Percentiles rank a stretch among this genome's conserved stretches.
Conservation (phyloP, 345 rosid species). For the Euclidium syriacum region DNA sequence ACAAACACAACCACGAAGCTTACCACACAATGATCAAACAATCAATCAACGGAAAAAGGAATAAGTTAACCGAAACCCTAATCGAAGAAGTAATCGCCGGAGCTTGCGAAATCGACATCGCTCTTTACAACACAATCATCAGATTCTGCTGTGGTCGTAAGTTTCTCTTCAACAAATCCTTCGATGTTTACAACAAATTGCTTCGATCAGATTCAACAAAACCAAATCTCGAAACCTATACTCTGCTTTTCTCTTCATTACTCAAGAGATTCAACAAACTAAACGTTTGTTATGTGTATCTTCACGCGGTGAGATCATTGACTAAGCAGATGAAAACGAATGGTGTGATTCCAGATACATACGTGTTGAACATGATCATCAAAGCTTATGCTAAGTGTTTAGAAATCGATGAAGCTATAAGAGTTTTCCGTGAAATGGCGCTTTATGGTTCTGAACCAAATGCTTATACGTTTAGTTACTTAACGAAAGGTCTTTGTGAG, state of each 20-base stretch:
- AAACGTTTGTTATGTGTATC: conserved; percentile 66
- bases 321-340: conserved; percentile 80
- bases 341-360: conserved; percentile 80
- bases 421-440: conserved; percentile 70
- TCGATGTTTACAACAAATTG: conserved; percentile 83
- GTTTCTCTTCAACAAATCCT: conserved; percentile 64
- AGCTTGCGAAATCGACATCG: conserved; percentile 61
- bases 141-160: conserved; percentile 79
- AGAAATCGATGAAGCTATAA: conserved; percentile 68
- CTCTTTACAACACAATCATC: conserved; percentile 65
- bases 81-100: conserved; percentile 84
- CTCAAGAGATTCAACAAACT: conserved; percentile 71
- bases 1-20: conserved; percentile 59
- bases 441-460: conserved; percentile 80
- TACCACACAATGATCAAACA: conserved; percentile 60
- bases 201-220: conserved; percentile 52
- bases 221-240: conserved; percentile 74
- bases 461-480: conserved; percentile 58
- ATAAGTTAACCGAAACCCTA: conserved; percentile 63
- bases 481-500: conserved; percentile 77
- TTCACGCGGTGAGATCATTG: conserved; percentile 71
- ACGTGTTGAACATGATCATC: conserved; percentile 78
- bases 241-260: conserved; percentile 51
- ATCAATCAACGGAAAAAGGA: conserved; percentile 57
- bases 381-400: conserved; percentile 76